Conservation (phyloP, 2,329 filamentous ascomycete genomes). For the Fusarium sp. region DNA sequence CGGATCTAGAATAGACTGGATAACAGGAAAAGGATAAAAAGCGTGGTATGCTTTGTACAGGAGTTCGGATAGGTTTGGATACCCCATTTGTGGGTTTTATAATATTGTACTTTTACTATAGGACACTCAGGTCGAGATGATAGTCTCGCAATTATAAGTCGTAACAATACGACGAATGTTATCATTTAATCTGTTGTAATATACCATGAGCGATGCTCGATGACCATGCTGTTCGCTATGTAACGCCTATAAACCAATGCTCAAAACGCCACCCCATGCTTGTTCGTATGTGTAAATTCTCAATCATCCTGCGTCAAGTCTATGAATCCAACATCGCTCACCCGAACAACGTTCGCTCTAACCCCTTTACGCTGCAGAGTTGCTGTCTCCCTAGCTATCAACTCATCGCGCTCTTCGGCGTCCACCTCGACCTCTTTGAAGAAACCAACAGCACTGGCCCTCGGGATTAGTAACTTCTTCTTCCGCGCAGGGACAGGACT, state of each 20-base stretch:
- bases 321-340: conserved; percentile 51
- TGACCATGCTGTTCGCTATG: conserved; percentile 13
- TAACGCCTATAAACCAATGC: conserved; percentile 25
- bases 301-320: conserved; percentile 50
- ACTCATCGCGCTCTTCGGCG: conserved; percentile 44
- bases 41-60: conserved; percentile 21
- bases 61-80: conserved; percentile 22
- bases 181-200: background rate
- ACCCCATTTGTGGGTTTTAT: conserved; percentile 2
- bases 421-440: conserved; percentile 51
- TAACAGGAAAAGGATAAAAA: conserved; percentile 8
- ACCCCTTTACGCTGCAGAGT: conserved; percentile 27
- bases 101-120: conserved; percentile 22
- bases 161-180: conserved; percentile 14
- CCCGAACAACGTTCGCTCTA: conserved; percentile 37
- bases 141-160: conserved; percentile 25
- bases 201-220: background rate
- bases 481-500: conserved; percentile 39
- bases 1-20: background rate
- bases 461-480: conserved; percentile 56
- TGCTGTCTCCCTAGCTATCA: conserved; percentile 38
- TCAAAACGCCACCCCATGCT: conserved; percentile 16
- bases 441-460: conserved; percentile 54
- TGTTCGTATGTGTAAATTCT: background rate
- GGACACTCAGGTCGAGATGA: conserved; percentile 6